phyloP scores from a whole-genome alignment of 441 rosid species.

The Biscutella laevigata region DNA sequence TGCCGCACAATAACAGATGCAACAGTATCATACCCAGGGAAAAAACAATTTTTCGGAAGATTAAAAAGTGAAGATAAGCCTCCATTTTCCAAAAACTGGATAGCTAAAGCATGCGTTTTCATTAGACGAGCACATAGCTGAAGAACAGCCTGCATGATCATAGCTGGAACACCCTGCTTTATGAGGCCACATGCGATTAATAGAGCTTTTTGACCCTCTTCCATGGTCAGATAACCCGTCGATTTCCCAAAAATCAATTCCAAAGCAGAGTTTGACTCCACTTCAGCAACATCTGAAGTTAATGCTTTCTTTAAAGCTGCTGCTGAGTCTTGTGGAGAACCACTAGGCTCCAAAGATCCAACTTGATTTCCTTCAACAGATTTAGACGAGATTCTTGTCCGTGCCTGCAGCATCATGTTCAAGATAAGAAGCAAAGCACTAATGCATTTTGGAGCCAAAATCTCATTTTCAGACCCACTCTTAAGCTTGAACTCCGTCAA shows the following conservation, averaged over 20 bases:
- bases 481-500: slow-evolving; percentile 54
- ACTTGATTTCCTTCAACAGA: slow-evolving; percentile 39
- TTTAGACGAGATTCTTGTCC: slow-evolving; percentile 48
- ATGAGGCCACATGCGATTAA: slow-evolving; percentile 62
- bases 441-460: slow-evolving; percentile 70
- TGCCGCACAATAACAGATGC: slow-evolving; percentile 81
- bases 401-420: slow-evolving; percentile 74
- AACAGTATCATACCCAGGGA: slow-evolving; percentile 88
- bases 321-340: slow-evolving; percentile 31
- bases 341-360: slow-evolving; percentile 38
- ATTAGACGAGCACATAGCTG: slow-evolving; percentile 92
- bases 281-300: slow-evolving; percentile 41
- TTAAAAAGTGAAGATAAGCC: slow-evolving; percentile 68
- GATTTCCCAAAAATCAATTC: slow-evolving; percentile 70
- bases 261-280: slow-evolving; percentile 37
- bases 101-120: slow-evolving; percentile 64
- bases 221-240: slow-evolving; percentile 66
- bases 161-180: slow-evolving; percentile 74
- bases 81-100: slow-evolving; percentile 85
- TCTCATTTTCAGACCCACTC: slow-evolving; percentile 43
- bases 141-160: slow-evolving; percentile 93
- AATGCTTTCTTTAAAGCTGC: slow-evolving; percentile 32
- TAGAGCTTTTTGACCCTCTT: slow-evolving; percentile 66
- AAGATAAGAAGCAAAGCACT: slow-evolving; percentile 75
- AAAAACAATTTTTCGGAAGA: slow-evolving; percentile 80